phyloP scores from a whole-genome alignment of 2,329 filamentous ascomycete species.

The Seiridium cupressi region DNA sequence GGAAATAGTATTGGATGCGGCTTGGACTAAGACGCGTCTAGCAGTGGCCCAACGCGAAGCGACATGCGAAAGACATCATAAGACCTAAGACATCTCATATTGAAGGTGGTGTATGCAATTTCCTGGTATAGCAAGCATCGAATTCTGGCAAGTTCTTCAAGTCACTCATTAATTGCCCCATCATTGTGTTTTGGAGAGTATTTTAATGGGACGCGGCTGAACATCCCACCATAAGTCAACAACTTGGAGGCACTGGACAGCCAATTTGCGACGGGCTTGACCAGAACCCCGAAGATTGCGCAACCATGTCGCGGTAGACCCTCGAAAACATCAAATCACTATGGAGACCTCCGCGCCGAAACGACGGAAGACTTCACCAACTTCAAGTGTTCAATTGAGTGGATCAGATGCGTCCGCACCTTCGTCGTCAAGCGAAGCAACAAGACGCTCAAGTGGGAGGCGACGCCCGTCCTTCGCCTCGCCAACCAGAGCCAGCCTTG shows the following conservation, averaged over 20 bases:
- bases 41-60: no score
- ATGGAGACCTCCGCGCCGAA: conserved; percentile 63
- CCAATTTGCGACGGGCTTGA: not conserved
- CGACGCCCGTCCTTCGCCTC: conserved; percentile 60
- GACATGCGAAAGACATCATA: no score
- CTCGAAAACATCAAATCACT: not conserved
- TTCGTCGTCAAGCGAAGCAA: conserved; percentile 13
- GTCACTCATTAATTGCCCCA: not conserved
- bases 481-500: conserved; percentile 64
- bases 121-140: no score
- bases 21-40: no score
- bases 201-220: no score
- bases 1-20: no score
- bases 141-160: no score
- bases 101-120: no score
- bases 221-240: not conserved
- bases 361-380: conserved; percentile 61
- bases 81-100: no score
- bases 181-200: conserved; percentile 2
- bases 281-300: not conserved
- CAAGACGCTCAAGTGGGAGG: conserved; percentile 22
- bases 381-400: conserved; percentile 39
- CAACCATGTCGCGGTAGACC: not conserved
- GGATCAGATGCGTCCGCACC: conserved; percentile 10
- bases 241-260: not conserved